These are phyloP conservation scores for Cladophialophora bantiana DNA, from an alignment of 2,329 filamentous ascomycete genomes.

Conservation along the genomic window DNA sequence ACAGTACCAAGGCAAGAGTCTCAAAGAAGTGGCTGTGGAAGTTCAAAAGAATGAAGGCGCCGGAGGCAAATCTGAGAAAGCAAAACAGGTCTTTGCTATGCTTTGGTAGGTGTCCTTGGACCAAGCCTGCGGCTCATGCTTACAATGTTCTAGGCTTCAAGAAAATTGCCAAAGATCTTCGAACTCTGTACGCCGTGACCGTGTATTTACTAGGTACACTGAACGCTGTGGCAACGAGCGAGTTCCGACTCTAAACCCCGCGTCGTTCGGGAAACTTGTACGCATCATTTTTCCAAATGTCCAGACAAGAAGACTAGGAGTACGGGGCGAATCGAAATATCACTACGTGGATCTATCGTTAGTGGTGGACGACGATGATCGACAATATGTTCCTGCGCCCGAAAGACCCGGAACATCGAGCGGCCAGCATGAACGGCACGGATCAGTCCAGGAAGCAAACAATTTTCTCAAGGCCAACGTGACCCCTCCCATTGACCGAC, in stretches of 20 bases:
- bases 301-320: slow-evolving; percentile 88
- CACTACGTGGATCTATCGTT: slow-evolving; percentile 73
- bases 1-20: slow-evolving; percentile 54
- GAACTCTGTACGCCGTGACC: slow-evolving; percentile 82
- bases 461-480: slow-evolving; percentile 30
- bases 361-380: slow-evolving; percentile 37
- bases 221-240: slow-evolving; percentile 90
- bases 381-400: slow-evolving; percentile 24
- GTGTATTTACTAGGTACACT: slow-evolving; percentile 95
- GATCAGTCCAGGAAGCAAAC: slow-evolving; percentile 29
- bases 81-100: slow-evolving; percentile 61
- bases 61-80: slow-evolving; percentile 59
- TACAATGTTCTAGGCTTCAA: slow-evolving; percentile 50
- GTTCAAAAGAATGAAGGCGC: slow-evolving; percentile 58
- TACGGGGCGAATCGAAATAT: slow-evolving; percentile 97
- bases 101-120: slow-evolving; percentile 52
- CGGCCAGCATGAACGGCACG: slow-evolving; percentile 32
- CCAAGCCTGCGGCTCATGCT: slow-evolving; percentile 1
- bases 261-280: slow-evolving; percentile 96
- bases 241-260: slow-evolving; percentile 93
- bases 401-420: slow-evolving; percentile 37
- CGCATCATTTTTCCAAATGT: slow-evolving; percentile 95
- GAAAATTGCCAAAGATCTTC: slow-evolving; percentile 56
- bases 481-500: slow-evolving; percentile 33
- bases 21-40: slow-evolving; percentile 57